Evolutionary conservation across 352 stramenopile genomes (phyloP).

Genomic region (Phytophthora tentaculata): DNA sequence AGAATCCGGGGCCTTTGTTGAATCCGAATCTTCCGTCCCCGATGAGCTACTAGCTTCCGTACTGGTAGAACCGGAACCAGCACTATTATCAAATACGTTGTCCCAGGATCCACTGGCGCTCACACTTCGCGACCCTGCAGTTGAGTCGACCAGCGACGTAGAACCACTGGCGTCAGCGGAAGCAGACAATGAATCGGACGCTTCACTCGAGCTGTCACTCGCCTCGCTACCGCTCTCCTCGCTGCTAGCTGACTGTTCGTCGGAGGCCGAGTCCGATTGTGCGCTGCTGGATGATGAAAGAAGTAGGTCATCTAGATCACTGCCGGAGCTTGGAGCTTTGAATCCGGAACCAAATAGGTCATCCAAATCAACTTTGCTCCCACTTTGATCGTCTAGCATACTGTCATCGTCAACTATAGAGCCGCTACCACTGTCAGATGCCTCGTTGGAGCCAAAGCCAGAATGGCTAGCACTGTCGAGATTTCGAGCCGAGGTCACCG

Average conservation of each 20-base stretch:
- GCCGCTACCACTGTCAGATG: neutral
- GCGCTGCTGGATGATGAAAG: neutral
- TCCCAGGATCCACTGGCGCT: neutral
- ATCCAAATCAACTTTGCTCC: neutral
- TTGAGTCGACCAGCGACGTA: neutral
- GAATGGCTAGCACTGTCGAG: neutral
- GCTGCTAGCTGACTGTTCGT: neutral
- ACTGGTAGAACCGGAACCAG: neutral
- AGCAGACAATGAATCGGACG: neutral
- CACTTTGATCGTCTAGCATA: neutral
- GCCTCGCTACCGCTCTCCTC: too few relatives aligned
- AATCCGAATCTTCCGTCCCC: neutral
- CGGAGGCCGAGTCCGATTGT: neutral
- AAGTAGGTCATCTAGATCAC: neutral
- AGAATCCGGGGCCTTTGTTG: neutral
- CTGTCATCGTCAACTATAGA: neutral
- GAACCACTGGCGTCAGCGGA: neutral
- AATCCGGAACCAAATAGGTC: neutral
- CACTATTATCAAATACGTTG: neutral
- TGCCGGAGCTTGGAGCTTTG: neutral
- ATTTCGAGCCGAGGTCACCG: neutral
- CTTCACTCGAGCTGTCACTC: neutral
- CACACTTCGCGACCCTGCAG: neutral
- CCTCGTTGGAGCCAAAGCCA: neutral
- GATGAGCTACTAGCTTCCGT: neutral